Evolutionary conservation across 1,139 yeast species (phyloP).

Genomic region (Lodderomyces metapsilosis): DNA sequence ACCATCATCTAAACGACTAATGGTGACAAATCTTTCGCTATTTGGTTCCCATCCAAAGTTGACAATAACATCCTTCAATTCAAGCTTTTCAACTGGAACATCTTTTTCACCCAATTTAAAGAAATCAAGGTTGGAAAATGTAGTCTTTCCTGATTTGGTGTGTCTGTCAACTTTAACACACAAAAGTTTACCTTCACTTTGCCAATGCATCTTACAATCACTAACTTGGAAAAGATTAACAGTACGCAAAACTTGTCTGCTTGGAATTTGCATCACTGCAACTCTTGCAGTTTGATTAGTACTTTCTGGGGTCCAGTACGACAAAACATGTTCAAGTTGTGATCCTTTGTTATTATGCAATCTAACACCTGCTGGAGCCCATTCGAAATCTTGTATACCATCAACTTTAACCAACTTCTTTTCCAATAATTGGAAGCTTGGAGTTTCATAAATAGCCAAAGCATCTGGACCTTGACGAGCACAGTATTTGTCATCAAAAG

Average conservation of each 20-base stretch:
- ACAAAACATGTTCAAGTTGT: slow-evolving; percentile 65
- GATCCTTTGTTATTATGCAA: slow-evolving; percentile 55
- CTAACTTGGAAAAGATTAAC: slow-evolving; percentile 93
- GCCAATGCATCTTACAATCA: slow-evolving; percentile 94
- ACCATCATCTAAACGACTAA: slow-evolving; percentile 65
- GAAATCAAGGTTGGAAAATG: slow-evolving; percentile 89
- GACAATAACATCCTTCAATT: slow-evolving; percentile 83
- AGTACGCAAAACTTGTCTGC: slow-evolving; percentile 81
- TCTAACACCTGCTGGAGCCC: slow-evolving; percentile 86
- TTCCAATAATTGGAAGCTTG: slow-evolving; percentile 71
- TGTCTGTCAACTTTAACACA: slow-evolving; percentile 97
- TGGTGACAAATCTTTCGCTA: slow-evolving; percentile 80
- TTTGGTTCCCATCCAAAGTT: slow-evolving; percentile 97
- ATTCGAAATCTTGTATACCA: slow-evolving; percentile 88
- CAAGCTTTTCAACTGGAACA: slow-evolving; percentile 92
- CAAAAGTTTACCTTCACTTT: slow-evolving; percentile 76
- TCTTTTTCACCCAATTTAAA: slow-evolving; percentile 86
- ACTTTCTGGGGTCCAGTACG: slow-evolving; percentile 97
- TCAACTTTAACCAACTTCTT: slow-evolving; percentile 83
- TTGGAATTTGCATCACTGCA: slow-evolving; percentile 83
- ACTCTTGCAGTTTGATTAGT: slow-evolving; percentile 94
- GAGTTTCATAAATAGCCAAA: slow-evolving; percentile 78
- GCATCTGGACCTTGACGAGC: slow-evolving; percentile 96
- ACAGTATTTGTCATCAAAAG: slow-evolving; percentile 88
- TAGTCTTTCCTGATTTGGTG: slow-evolving; percentile 89